Conservation (phyloP, 108 stramenopile species). For the Cyclotella choctawhatcheeana region DNA sequence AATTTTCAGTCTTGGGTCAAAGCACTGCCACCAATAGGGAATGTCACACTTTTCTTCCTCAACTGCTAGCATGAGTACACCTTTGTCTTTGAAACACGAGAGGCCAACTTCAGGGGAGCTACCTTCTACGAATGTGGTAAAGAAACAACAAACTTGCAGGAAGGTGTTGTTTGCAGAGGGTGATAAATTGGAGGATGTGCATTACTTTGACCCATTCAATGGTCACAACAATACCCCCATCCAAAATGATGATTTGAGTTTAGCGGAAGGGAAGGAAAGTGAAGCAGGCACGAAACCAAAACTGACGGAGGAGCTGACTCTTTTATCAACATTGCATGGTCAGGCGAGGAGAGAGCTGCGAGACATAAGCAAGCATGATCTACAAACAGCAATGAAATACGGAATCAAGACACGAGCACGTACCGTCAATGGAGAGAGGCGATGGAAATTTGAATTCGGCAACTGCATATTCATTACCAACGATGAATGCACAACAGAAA, state of each 20-base stretch:
- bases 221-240: slow-evolving; percentile 5
- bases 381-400: slow-evolving; percentile 54
- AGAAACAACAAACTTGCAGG: not conserved
- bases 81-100: not conserved
- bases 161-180: slow-evolving; percentile 9
- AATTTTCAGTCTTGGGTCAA: not conserved
- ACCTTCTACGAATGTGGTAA: not conserved
- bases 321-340: slow-evolving; percentile 65
- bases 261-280: not conserved
- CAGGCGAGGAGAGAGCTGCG: slow-evolving; percentile 60
- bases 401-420: slow-evolving; percentile 33
- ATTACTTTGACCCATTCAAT: slow-evolving; percentile 30
- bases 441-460: slow-evolving; percentile 61
- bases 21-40: not conserved
- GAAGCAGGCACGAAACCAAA: slow-evolving; percentile 1
- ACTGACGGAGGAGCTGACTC: slow-evolving; percentile 52
- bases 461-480: slow-evolving; percentile 62
- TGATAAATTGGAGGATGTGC: slow-evolving; percentile 1
- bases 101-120: not conserved
- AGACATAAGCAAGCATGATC: slow-evolving; percentile 60
- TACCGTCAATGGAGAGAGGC: slow-evolving; percentile 36
- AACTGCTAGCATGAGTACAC: not conserved
- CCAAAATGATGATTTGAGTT: not conserved
- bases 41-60: not conserved
- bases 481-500: slow-evolving; percentile 33